Conservation (phyloP, 2,329 filamentous ascomycete species). For the Sarocladium brachiariae region DNA sequence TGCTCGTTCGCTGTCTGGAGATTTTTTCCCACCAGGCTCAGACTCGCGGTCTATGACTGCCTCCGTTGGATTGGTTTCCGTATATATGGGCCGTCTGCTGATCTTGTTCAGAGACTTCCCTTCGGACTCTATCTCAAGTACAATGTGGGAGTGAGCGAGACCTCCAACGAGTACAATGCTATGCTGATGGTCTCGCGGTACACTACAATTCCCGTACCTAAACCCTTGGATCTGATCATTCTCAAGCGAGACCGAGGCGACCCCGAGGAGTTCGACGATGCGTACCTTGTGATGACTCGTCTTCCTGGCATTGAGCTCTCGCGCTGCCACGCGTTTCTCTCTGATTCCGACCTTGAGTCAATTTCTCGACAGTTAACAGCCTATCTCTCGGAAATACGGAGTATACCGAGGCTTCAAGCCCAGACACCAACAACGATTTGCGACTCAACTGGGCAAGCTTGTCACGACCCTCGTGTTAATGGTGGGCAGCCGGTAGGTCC, state of each 20-base stretch:
- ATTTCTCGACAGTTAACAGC: constrained; percentile 19
- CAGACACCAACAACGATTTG: constrained; percentile 18
- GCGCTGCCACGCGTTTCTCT: constrained; percentile 18
- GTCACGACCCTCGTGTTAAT: constrained; percentile 21
- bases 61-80: neutral
- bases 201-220: constrained; percentile 21
- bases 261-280: neutral
- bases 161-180: constrained; percentile 22
- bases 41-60: neutral
- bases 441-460: constrained; percentile 22
- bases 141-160: constrained; percentile 9
- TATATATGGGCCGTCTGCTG: constrained; percentile 9
- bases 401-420: constrained; percentile 15
- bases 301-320: constrained; percentile 9
- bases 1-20: neutral
- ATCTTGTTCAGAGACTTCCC: constrained; percentile 19
- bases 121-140: constrained; percentile 26
- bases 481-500: constrained; percentile 18
- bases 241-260: constrained; percentile 16
- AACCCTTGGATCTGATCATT: constrained; percentile 19
- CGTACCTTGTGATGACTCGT: constrained; percentile 10
- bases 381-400: constrained; percentile 21
- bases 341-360: constrained; percentile 17
- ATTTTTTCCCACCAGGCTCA: neutral
- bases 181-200: constrained; percentile 18